A percentile compares a stretch with the other conserved stretches of the same genome.
These are phyloP conservation scores for Parasitella parasitica DNA, from an alignment of 371 early-diverging fungal species.

Conservation along the genomic window DNA sequence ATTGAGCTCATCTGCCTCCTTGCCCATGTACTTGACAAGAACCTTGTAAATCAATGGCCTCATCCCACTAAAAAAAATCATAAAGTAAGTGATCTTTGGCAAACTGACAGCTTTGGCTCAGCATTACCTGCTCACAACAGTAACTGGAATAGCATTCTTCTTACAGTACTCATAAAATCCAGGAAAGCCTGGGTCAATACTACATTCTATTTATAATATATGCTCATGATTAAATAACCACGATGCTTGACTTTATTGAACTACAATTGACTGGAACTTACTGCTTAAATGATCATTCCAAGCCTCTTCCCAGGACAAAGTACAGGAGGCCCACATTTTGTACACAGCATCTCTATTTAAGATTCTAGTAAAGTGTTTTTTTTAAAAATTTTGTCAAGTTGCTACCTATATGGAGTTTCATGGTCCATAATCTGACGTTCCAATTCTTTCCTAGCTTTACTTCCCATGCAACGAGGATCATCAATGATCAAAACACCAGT, in stretches of 20 bases:
- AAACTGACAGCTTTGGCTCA: background rate
- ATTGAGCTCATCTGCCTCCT: constrained; percentile 38
- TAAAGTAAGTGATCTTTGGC: background rate
- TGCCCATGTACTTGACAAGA: constrained; percentile 43
- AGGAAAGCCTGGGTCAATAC: constrained; percentile 53
- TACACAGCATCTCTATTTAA: constrained; percentile 34
- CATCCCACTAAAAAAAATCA: constrained; percentile 38
- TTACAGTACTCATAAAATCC: constrained; percentile 47
- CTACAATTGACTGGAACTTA: constrained; percentile 4
- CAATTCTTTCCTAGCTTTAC: constrained; percentile 34
- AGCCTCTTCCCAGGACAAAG: constrained; percentile 59
- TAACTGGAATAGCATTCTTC: constrained; percentile 42
- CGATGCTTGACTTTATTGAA: no score
- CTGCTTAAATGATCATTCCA: constrained; percentile 48
- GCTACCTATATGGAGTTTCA: constrained; percentile 37
- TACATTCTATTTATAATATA: no score
- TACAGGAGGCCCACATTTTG: constrained; percentile 57
- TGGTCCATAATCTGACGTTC: constrained; percentile 38
- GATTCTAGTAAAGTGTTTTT: background rate
- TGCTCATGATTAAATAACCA: no score
- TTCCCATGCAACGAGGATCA: constrained; percentile 40
- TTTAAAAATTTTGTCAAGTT: background rate
- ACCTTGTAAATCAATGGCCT: constrained; percentile 46
- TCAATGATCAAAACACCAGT: constrained; percentile 45
- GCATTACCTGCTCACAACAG: constrained; percentile 50